Percentiles rank a stretch among this genome's conserved stretches.
Conservation (phyloP, 2,329 filamentous ascomycete genomes). For the Pestalotiopsis sp. region DNA sequence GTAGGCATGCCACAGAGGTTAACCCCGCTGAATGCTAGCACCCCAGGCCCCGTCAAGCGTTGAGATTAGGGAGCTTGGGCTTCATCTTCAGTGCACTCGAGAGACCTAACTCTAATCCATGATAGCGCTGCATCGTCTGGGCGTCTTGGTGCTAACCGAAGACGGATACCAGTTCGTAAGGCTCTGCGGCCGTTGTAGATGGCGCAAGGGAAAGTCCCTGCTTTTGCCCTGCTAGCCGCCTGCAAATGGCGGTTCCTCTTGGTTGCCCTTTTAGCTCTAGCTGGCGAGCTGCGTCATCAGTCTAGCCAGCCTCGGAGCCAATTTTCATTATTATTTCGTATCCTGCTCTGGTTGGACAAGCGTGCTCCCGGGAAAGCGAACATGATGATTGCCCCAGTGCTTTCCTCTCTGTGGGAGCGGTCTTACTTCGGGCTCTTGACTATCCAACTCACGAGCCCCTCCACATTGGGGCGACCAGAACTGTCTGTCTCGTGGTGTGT, state of each 20-base stretch:
- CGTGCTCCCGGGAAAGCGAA: not conserved
- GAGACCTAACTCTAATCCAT: not conserved
- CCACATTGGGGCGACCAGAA: not conserved
- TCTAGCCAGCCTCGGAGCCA: constrained; percentile 1
- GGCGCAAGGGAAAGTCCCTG: not conserved
- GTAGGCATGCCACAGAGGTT: not conserved
- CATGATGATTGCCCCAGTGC: not conserved
- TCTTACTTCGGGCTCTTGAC: constrained; percentile 7
- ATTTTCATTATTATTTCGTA: constrained; percentile 3
- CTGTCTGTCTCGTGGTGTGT: not conserved
- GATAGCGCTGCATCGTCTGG: not conserved
- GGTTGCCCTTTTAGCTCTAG: not conserved
- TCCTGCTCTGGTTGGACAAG: not conserved
- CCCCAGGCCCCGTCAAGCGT: not conserved
- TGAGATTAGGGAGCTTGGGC: not conserved
- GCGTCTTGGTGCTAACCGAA: not conserved
- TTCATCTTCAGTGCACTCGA: not conserved
- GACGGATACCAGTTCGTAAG: constrained; percentile 9
- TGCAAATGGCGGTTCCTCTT: not conserved
- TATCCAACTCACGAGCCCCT: constrained; percentile 6
- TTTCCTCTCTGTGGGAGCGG: not conserved
- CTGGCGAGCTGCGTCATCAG: constrained; percentile 10
- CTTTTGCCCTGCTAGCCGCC: constrained; percentile 4
- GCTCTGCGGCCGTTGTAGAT: constrained; percentile 6
- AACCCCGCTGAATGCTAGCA: not conserved